phyloP scores from a whole-genome alignment of 176 grass and related monocot species.

The Lolium multiflorum region DNA sequence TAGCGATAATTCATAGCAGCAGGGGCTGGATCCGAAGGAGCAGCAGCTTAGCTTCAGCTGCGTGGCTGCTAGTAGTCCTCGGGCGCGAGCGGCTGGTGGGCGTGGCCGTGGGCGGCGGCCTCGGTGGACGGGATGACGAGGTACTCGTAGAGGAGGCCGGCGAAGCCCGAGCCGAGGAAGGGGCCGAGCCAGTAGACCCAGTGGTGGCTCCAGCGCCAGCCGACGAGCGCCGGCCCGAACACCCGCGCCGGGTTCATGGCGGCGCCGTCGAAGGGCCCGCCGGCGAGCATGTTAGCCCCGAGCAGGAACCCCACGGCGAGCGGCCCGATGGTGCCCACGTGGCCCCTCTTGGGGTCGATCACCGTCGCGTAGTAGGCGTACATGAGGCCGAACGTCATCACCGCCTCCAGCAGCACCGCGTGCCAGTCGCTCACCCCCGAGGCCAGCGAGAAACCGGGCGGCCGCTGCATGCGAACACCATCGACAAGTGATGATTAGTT shows the following conservation, averaged over 20 bases:
- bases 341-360: conserved; percentile 81
- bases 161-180: conserved; percentile 71
- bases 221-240: conserved; percentile 78
- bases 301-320: conserved; percentile 81
- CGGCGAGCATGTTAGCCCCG: conserved; percentile 88
- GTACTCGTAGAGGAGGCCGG: conserved; percentile 79
- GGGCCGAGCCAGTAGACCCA: conserved; percentile 97
- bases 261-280: conserved; percentile 82
- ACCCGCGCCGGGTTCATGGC: conserved; percentile 91
- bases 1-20: neutral
- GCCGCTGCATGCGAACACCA: conserved; percentile 51
- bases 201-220: conserved; percentile 89
- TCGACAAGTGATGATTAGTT: too few species aligned
- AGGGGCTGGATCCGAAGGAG: conserved; percentile 16
- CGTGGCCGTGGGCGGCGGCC: conserved; percentile 47
- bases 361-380: conserved; percentile 91
- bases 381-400: conserved; percentile 83
- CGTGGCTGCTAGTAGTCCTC: conserved; percentile 75
- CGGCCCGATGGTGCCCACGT: conserved; percentile 77
- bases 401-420: conserved; percentile 82
- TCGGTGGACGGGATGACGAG: conserved; percentile 62
- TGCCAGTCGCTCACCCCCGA: conserved; percentile 80
- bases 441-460: conserved; percentile 72
- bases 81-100: conserved; percentile 87
- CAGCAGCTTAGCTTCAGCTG: neutral